Evolutionary conservation across 2,329 filamentous ascomycete species (phyloP).

Genomic region (Aspergillus candidus): DNA sequence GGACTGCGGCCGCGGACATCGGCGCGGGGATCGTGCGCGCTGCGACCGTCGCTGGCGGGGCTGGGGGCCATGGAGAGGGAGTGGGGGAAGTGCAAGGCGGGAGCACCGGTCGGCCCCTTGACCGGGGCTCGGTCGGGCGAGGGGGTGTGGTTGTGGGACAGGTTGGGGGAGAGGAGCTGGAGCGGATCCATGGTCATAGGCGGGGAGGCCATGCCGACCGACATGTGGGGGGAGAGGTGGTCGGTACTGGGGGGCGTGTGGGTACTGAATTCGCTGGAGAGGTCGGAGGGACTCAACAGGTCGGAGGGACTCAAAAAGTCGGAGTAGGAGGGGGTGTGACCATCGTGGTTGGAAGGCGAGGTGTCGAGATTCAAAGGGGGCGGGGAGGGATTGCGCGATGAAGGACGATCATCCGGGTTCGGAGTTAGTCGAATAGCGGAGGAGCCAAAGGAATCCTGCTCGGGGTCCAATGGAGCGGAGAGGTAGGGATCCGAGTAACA

Average conservation of each 20-base stretch:
- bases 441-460: constrained; percentile 33
- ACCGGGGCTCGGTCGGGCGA: constrained; percentile 17
- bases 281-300: constrained; percentile 27
- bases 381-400: constrained; percentile 12
- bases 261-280: constrained; percentile 24
- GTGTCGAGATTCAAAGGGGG: constrained; percentile 9
- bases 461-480: constrained; percentile 31
- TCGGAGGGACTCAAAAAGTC: constrained; percentile 28
- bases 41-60: constrained; percentile 20
- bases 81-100: constrained; percentile 14
- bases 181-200: constrained; percentile 16
- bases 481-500: constrained; percentile 35
- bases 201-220: constrained; percentile 11
- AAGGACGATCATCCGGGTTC: constrained; percentile 15
- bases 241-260: constrained; percentile 22
- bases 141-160: constrained; percentile 26
- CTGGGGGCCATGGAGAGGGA: constrained; percentile 22
- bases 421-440: constrained; percentile 29
- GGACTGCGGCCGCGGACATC: constrained; percentile 35
- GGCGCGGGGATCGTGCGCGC: constrained; percentile 12
- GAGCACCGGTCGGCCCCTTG: constrained; percentile 8
- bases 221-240: constrained; percentile 13
- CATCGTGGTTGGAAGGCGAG: constrained; percentile 9
- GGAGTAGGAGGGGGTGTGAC: constrained; percentile 16
- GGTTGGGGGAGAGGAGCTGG: constrained; percentile 30